Evolutionary conservation across 768 basidiomycete species (phyloP), one percentile per base, ranked within the genome.

Genomic region (Phallus indusiatus): DNA sequence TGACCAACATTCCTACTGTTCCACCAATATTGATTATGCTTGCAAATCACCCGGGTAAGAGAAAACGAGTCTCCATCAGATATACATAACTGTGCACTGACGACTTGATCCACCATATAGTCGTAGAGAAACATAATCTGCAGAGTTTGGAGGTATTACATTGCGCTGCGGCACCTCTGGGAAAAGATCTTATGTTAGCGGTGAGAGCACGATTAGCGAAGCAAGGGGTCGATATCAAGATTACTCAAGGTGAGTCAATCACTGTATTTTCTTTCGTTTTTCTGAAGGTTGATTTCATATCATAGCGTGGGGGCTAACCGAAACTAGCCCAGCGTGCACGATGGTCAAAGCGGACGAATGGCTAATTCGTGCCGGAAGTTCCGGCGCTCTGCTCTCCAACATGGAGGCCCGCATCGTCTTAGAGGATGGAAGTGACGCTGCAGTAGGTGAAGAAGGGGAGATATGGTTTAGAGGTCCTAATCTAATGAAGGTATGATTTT

Each of bases 161-260:
- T 61, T 88, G 82, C 2, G 91, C 88, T 2, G 93, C 91, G 0
- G 93, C 93, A 1, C 92, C 93, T 0, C 71, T 93, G 1, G 84
- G 86, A 0, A 75, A 78, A 1, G 79, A 81, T 4, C 74, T 94
- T 16, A 79, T 81, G 1, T 71, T 75, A 21, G 72, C 80, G 21
- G 79, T 83, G 16, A 64, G 69, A 42, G 60, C 63, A 14, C 73
- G 73, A 51, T 65, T 78, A 16, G 60, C 73, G 14, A 36, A 72
- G 2, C 75, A 74, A 4, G 79, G 79, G 47, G 69, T 71, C 9
- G 64, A 71, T 7, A 65, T 78, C 18, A 60, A 59, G 56, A 73
- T 86, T 22, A 63, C 72, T 16, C 86, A 88, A 58, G 56, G 56
- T 58, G 14, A n/a, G n/a, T n/a, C 28, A 50, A 16, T 37, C 16